Base-by-base conservation (phyloP, 1,284 basidiomycete genomes). In the Anthracocystis walkeri region DNA sequence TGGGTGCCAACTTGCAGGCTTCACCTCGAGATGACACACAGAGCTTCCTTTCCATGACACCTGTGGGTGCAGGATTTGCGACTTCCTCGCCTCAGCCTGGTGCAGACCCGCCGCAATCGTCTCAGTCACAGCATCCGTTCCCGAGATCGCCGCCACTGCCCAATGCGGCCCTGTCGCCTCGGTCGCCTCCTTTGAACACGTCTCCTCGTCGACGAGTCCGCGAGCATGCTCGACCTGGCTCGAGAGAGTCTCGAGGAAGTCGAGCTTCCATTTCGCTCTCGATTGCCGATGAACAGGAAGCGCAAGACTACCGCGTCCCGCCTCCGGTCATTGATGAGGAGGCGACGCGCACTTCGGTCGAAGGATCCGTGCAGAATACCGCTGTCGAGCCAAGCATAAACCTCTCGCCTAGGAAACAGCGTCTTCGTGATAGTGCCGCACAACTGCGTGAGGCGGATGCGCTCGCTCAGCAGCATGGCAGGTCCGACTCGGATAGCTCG, bases 401-500 rank as follows among this genome's bases (percentile, higher is more conserved):
- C 16, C 35, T 27, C 5, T 49, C 58, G 7, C 50, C 58, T 3
- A 33, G 38, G 45, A 64, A 70, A 27, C 61, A 57, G 20, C 20
- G 25, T 6, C 25, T 48, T 14, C 38, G 46, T 2, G 45, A 48
- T 23, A 41, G 41, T 33, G 49, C 46, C 1, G 16, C 53, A 8
- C 55, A 63, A n/a, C 31, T 33, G 11, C 59, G 61, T 6, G 58
- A 48, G 11, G 38, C 23, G 14, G 64, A 60, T 3, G 51, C 16
- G 7, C 23, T 29, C 25, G 25, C 41, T 2, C 66, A 59, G 18
- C 65, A 71, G 54, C 66, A 75, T 14, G 65, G 35, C 16, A 27
- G 78, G 3, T 74, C 77, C 14, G 78, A 74, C 42, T 78, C 75
- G 3, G 78, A 78, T 18, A 69, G 73, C 61, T 76, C 73, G 16